Conservation (phyloP, 2,329 filamentous ascomycete genomes). For the Monosporascus ibericus region DNA sequence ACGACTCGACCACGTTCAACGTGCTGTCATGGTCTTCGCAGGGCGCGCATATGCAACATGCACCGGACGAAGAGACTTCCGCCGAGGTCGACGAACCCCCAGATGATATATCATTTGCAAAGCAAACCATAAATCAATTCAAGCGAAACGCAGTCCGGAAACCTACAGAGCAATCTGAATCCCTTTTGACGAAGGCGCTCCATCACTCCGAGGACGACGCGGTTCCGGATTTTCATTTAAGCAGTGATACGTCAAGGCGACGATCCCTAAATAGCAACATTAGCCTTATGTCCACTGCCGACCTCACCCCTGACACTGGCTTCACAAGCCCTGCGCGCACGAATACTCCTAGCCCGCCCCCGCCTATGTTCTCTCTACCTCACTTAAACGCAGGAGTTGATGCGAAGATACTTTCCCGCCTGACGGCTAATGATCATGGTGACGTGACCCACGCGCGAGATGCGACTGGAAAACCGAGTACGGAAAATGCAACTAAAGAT, state of each 20-base stretch:
- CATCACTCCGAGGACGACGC: conserved; percentile 55
- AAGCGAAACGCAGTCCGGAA: conserved; percentile 41
- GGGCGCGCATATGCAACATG: conserved; percentile 35
- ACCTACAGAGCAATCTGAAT: conserved; percentile 58
- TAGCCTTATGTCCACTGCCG: conserved; percentile 77
- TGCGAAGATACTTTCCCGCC: conserved; percentile 20
- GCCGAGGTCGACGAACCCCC: conserved; percentile 87
- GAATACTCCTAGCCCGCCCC: conserved; percentile 83
- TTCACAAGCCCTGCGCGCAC: conserved; percentile 84
- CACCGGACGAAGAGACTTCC: conserved; percentile 54
- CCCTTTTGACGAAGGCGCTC: conserved; percentile 81
- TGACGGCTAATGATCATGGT: conserved; percentile 18
- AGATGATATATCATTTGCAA: conserved; percentile 43
- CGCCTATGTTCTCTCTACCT: conserved; percentile 50
- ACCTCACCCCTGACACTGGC: conserved; percentile 91
- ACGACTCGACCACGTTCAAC: conserved; percentile 33
- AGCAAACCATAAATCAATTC: conserved; percentile 31
- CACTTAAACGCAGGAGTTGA: conserved; percentile 29
- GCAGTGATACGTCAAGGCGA: conserved; percentile 35
- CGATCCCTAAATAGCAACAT: conserved; percentile 73
- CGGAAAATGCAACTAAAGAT: conserved; percentile 38
- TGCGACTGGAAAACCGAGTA: conserved; percentile 4
- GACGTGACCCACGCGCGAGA: conserved; percentile 15
- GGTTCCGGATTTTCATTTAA: conserved; percentile 30
- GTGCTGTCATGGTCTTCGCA: conserved; percentile 41